Evolutionary conservation across 139 green algal genomes (phyloP).

Genomic region (Limnomonas spitsbergensis): DNA sequence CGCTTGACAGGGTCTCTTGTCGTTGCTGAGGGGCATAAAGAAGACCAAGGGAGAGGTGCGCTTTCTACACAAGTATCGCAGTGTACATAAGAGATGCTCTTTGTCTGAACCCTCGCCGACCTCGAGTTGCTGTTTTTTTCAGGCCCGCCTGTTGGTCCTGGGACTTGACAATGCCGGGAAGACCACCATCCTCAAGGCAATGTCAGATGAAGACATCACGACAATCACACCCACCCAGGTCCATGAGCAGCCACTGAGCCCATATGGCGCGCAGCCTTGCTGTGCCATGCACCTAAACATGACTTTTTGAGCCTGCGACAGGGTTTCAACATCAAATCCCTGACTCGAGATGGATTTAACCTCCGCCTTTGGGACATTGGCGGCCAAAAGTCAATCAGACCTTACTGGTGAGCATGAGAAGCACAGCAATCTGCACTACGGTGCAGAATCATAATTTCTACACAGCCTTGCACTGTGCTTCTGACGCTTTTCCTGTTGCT

Average conservation of each 20-base stretch:
- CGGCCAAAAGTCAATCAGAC: constrained; percentile 76
- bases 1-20: constrained; percentile 57
- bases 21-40: constrained; percentile 55
- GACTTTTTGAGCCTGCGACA: no score
- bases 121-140: no score
- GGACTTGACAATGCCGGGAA: constrained; percentile 83
- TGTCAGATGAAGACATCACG: constrained; percentile 77
- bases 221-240: constrained; percentile 76
- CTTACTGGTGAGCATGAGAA: constrained; percentile 80
- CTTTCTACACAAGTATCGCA: no score
- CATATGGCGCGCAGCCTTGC: no score
- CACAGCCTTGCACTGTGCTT: no score
- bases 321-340: constrained; percentile 86
- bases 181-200: constrained; percentile 75
- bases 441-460: no score
- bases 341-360: constrained; percentile 78
- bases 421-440: no score
- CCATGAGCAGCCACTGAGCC: no score
- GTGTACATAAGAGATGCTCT: no score
- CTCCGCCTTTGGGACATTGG: constrained; percentile 87
- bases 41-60: constrained; percentile 65
- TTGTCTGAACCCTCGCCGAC: no score
- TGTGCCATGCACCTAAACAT: no score
- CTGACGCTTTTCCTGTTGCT: no score
- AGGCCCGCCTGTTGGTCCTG: constrained; percentile 77